Base-by-base conservation (phyloP, 148 eudicot species). In the Chenopodium suecicum region DNA sequence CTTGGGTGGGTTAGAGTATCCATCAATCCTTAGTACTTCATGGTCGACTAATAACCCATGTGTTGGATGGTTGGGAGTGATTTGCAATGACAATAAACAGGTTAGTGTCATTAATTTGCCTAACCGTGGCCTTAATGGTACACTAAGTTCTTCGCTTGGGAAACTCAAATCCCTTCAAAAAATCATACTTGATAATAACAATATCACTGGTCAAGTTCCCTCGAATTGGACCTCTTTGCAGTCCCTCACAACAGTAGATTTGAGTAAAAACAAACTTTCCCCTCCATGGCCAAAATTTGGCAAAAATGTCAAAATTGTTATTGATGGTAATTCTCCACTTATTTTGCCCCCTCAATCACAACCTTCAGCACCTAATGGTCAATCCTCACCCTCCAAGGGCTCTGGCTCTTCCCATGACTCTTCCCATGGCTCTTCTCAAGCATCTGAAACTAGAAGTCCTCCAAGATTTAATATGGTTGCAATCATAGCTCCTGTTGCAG, bases 31-130 rank as follows among this genome's bases (percentile, higher is more conserved):
- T 81, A 93, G 91, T 65, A 79, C 84, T 47, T 91, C 98, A 1
- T 97, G 99, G 99, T 83, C 90, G 0, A 94, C 93, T 58, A 90
- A 97, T 84, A 85, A 92, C 27, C 91, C 98, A 0, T 97, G 99
- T 86, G 78, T 67, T 52, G 92, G 88, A 67, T 97, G 99, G 99
- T 86, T 91, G 80, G 99, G 98, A 68, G 86, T 94, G 83, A 83
- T 84, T 76, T 97, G 99, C 73, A 79, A 88, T 88, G 79, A 78
- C 2, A 83, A 88, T 66, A 78, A 83, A 23, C 83, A 91, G 46
- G 93, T 97, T 77, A 83, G 80, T 82, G 83, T 85, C 52, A 89
- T 97, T 58, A 89, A 92, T 76, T 86, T 94, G 90, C 91, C 91
- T 0, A 91, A 87, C 68, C 87, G 73, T 75, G 88, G 86, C 70